phyloP scores from a whole-genome alignment of 2,329 filamentous ascomycete genomes.

The Coniella lustricola region DNA sequence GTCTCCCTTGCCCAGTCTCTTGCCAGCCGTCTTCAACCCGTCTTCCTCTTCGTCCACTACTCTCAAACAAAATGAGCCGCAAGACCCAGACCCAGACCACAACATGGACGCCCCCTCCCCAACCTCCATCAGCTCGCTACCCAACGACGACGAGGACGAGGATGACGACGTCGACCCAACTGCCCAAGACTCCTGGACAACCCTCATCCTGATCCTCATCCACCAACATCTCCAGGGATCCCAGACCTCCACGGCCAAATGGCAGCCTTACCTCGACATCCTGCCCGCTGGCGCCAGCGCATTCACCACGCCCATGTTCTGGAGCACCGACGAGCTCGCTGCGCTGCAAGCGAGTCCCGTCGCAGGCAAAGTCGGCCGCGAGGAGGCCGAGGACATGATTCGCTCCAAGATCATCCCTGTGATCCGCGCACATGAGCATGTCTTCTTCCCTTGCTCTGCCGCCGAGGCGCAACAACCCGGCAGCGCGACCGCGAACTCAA shows the following conservation, averaged over 20 bases:
- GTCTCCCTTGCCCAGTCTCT: constrained; percentile 55
- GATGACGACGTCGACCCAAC: constrained; percentile 31
- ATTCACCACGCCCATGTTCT: constrained; percentile 90
- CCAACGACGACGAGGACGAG: constrained; percentile 28
- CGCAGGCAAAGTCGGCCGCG: constrained; percentile 67
- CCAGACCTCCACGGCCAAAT: constrained; percentile 59
- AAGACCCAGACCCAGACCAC: constrained; percentile 24
- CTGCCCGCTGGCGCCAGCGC: constrained; percentile 44
- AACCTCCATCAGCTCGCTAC: too few relatives aligned
- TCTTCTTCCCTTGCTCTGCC: constrained; percentile 35
- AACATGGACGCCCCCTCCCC: constrained; percentile 25
- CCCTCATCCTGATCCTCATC: constrained; percentile 69
- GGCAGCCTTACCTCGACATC: constrained; percentile 72
- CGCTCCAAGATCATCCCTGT: constrained; percentile 44
- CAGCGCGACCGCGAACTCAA: constrained; percentile 20
- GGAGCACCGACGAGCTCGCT: constrained; percentile 62
- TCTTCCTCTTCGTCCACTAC: too few relatives aligned
- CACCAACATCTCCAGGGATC: constrained; percentile 59
- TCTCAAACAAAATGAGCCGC: too few relatives aligned
- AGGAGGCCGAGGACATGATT: constrained; percentile 65
- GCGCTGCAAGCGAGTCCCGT: constrained; percentile 73
- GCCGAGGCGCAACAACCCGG: constrained; percentile 9
- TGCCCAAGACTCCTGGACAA: constrained; percentile 45
- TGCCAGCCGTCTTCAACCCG: constrained; percentile 49
- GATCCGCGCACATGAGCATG: constrained; percentile 34